Base-by-base conservation (phyloP, 495 filamentous ascomycete species). In the Talaromyces borbonicus region DNA sequence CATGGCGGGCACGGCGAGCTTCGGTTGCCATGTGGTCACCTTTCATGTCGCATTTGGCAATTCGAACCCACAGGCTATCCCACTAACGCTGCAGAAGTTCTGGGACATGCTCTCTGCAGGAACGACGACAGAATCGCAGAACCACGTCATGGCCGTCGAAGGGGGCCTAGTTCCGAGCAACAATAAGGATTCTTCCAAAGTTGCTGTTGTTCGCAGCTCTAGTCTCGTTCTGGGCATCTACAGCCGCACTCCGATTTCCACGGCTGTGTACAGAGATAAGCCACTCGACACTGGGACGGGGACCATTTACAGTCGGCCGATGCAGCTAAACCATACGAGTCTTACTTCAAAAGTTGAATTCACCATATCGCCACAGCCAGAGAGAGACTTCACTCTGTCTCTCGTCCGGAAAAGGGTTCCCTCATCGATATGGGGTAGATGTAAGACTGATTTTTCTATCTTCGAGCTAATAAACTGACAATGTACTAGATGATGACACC, bases 41-140 rank as follows among this genome's bases (percentile, higher is more conserved):
- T 73, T 75, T 46, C 47, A 60, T 38, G 59, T 75, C 26, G n/a
- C 60, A 45, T 75, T 75, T 48, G 71, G 71, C 16, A 5, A 25
- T n/a, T 31, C 24, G 25, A 3, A n/a, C 6, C 16, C 8, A 1
- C 1, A 4, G 1, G n/a, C 24, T 3, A 9, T 1, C 1, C 43
- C 43, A 6, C 3, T 32, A 16, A 30, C 23, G 4, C 25, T 46
- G 24, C 11, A 35, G 7, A 14, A 35, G 4, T 46, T 46, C 43
- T 43, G 26, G 14, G 5, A 26, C 3, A 43, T 52, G 19, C 8
- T 32, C 2, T 32, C 29, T 2, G 15, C 11, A 14, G 29, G 29
- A 32, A 32, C 29, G 3, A 9, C 29, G 11, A 14, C 11, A 2
- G 29, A 32, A 12, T 32, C 8, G 2, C n/a, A n/a, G n/a, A 32